These are phyloP conservation scores for Ustilago tritici DNA, from an alignment of 1,284 basidiomycete genomes.

Conservation along the genomic window DNA sequence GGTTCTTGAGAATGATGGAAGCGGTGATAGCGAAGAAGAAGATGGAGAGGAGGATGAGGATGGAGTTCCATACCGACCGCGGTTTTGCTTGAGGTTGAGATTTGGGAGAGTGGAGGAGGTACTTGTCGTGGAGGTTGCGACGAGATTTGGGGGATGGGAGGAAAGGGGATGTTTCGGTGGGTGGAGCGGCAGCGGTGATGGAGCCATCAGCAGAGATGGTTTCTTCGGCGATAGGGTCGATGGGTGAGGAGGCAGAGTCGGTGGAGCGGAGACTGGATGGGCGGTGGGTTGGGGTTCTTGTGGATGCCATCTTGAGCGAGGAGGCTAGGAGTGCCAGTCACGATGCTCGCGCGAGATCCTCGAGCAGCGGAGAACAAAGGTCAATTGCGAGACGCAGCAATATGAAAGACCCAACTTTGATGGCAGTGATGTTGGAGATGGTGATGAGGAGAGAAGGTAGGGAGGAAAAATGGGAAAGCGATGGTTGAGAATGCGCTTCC, in stretches of 20 bases:
- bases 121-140: background rate
- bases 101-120: background rate
- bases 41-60: constrained; percentile 48
- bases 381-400: too few relatives aligned
- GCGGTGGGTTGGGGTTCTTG: constrained; percentile 6
- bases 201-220: constrained; percentile 29
- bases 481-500: background rate
- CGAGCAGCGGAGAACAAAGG: too few relatives aligned
- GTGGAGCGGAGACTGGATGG: constrained; percentile 38
- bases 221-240: constrained; percentile 45
- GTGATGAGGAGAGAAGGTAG: background rate
- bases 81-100: constrained; percentile 8
- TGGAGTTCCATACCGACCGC: constrained; percentile 26
- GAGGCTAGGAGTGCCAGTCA: background rate
- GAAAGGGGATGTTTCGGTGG: constrained; percentile 26
- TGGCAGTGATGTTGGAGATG: background rate
- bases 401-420: background rate
- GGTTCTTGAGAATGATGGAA: constrained; percentile 44
- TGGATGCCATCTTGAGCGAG: constrained; percentile 4
- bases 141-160: constrained; percentile 14
- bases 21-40: constrained; percentile 35
- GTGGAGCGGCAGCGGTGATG: constrained; percentile 7
- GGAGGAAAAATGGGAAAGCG: background rate
- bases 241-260: constrained; percentile 13
- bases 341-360: too few relatives aligned